Evolutionary conservation across 1,139 yeast species (phyloP).

Genomic region (Blastobotrys proliferans): DNA sequence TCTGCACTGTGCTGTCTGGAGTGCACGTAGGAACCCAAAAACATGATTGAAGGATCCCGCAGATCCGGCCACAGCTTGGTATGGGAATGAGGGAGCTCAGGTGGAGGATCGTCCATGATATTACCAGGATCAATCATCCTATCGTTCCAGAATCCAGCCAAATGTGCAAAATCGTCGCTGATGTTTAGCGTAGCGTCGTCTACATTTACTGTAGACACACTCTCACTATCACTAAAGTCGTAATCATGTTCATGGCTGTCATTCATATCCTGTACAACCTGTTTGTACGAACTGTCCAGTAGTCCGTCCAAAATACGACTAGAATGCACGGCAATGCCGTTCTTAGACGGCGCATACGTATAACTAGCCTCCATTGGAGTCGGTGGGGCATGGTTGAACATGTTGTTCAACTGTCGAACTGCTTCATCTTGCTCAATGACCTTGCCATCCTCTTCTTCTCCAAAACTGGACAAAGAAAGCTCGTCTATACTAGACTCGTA

Average conservation of each 20-base stretch:
- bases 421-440: conserved; percentile 9
- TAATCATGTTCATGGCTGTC: background rate
- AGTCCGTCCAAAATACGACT: no score
- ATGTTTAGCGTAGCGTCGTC: conserved; percentile 20
- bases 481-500: conserved; percentile 23
- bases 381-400: conserved; percentile 5
- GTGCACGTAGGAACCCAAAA: conserved; percentile 32
- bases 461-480: conserved; percentile 16
- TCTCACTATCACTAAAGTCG: background rate
- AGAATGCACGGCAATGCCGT: no score
- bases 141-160: conserved; percentile 32
- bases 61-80: conserved; percentile 14
- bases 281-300: no score
- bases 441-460: conserved; percentile 12
- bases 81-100: background rate
- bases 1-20: conserved; percentile 16
- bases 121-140: conserved; percentile 13
- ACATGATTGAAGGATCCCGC: conserved; percentile 32
- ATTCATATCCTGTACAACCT: background rate
- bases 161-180: conserved; percentile 33
- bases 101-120: background rate
- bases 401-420: conserved; percentile 6
- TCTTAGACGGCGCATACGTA: background rate
- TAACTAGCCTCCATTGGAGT: background rate
- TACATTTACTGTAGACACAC: conserved; percentile 2